Conservation (phyloP, 768 basidiomycete genomes). For the Lactarius evosmus region DNA sequence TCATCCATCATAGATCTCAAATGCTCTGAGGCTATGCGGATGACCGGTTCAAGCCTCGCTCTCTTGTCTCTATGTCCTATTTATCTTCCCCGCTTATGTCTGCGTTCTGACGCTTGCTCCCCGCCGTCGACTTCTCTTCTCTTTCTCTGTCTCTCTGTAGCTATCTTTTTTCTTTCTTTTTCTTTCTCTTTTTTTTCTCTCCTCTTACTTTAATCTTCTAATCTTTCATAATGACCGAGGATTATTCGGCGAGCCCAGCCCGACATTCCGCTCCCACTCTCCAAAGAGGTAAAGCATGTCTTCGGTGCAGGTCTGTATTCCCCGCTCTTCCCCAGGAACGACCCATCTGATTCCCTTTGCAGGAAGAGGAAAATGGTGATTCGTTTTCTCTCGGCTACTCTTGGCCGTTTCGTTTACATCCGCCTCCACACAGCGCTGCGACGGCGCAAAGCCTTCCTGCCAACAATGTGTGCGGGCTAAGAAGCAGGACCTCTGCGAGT, state of each 20-base stretch:
- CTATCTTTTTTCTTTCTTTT: slow-evolving; percentile 5
- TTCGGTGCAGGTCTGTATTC: slow-evolving; percentile 28
- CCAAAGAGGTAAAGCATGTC: slow-evolving; percentile 30
- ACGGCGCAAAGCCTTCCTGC: slow-evolving; percentile 72
- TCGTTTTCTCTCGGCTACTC: not conserved
- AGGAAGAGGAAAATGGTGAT: slow-evolving; percentile 30
- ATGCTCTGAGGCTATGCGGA: slow-evolving; percentile 17
- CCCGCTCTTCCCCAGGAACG: not conserved
- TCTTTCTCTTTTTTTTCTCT: slow-evolving; percentile 14
- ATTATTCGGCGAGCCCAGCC: slow-evolving; percentile 21
- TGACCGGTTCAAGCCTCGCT: slow-evolving; percentile 6
- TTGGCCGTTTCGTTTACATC: not conserved
- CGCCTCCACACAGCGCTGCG: slow-evolving; percentile 58
- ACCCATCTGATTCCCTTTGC: slow-evolving; percentile 14
- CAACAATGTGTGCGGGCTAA: slow-evolving; percentile 77
- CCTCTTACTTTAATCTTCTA: slow-evolving; percentile 23
- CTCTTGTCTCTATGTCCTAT: slow-evolving; percentile 25
- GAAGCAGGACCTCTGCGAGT: slow-evolving; percentile 71
- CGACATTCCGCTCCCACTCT: slow-evolving; percentile 25
- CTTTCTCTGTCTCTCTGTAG: slow-evolving; percentile 7
- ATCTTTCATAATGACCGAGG: slow-evolving; percentile 29
- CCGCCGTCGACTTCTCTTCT: slow-evolving; percentile 16
- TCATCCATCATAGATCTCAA: slow-evolving; percentile 14
- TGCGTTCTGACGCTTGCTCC: slow-evolving; percentile 20
- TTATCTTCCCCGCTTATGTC: slow-evolving; percentile 27